Evolutionary conservation across 2,329 filamentous ascomycete genomes (phyloP).

Genomic region (Phyllosticta citribraziliensis): DNA sequence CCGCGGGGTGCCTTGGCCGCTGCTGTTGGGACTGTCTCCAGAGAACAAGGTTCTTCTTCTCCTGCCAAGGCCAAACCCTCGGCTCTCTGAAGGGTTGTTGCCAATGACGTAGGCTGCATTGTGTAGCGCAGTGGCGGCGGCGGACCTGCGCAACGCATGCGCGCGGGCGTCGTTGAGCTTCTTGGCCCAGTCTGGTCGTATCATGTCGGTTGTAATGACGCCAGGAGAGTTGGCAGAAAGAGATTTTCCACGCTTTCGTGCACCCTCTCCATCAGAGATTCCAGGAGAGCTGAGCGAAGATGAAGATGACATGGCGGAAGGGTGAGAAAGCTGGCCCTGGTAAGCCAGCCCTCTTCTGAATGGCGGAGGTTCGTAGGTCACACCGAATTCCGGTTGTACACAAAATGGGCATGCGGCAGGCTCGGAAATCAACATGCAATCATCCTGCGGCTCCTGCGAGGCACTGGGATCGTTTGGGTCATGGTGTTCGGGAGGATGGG

Average conservation of each 20-base stretch:
- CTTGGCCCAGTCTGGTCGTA: slow-evolving; percentile 88
- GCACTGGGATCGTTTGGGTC: slow-evolving; percentile 29
- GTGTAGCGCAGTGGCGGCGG: slow-evolving; percentile 86
- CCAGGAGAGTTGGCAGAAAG: slow-evolving; percentile 74
- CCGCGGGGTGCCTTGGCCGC: slow-evolving; percentile 35
- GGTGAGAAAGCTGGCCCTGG: slow-evolving; percentile 38
- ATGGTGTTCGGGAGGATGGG: slow-evolving; percentile 74
- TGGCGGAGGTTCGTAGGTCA: slow-evolving; percentile 84
- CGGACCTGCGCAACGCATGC: slow-evolving; percentile 75
- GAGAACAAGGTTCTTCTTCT: slow-evolving; percentile 42
- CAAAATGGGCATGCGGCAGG: slow-evolving; percentile 91
- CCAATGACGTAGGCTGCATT: slow-evolving; percentile 89
- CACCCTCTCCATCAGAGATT: slow-evolving; percentile 12
- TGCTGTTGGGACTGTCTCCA: slow-evolving; percentile 35
- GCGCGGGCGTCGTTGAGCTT: slow-evolving; percentile 79
- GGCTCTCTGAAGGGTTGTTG: slow-evolving; percentile 34
- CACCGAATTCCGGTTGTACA: slow-evolving; percentile 86
- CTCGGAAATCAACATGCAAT: slow-evolving; percentile 71
- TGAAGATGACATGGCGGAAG: slow-evolving; percentile 75
- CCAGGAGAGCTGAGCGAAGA: slow-evolving; percentile 55
- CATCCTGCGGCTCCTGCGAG: slow-evolving; percentile 37
- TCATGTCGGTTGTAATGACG: slow-evolving; percentile 84
- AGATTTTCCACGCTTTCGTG: slow-evolving; percentile 52
- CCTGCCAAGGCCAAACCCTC: slow-evolving; percentile 40
- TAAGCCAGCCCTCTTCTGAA: slow-evolving; percentile 79